Conservation (phyloP, 306 rosid species). For the Trichosanthes cucumerina region DNA sequence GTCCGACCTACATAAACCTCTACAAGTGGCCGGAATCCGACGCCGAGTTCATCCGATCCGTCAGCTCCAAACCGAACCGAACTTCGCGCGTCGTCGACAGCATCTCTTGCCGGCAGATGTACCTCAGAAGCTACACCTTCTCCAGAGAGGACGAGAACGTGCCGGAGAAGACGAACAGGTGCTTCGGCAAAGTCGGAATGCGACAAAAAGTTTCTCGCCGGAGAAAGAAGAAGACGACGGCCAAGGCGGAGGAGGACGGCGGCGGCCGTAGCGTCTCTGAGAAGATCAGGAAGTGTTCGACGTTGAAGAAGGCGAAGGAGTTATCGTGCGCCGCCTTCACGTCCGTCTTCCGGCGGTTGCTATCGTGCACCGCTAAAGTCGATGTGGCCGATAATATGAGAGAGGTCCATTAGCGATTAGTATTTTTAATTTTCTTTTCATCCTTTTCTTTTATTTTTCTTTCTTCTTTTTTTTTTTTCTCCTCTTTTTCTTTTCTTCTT, state of each 20-base stretch:
- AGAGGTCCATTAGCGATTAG: background rate
- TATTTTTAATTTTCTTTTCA: background rate
- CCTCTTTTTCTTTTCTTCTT: background rate
- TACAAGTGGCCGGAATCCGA: slow-evolving; percentile 59
- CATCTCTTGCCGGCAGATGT: slow-evolving; percentile 37
- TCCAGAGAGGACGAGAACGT: slow-evolving; percentile 27
- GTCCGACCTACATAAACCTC: slow-evolving; percentile 27
- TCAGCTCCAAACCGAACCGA: background rate
- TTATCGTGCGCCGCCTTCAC: slow-evolving; percentile 20
- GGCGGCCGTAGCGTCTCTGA: background rate
- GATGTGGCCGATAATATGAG: slow-evolving; percentile 12
- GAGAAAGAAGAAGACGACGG: background rate
- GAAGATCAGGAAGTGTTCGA: slow-evolving; percentile 5
- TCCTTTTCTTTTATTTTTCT: background rate
- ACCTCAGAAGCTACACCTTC: slow-evolving; percentile 47
- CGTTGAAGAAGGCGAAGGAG: slow-evolving; percentile 20
- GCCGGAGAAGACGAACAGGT: slow-evolving; percentile 23
- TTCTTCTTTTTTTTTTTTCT: background rate
- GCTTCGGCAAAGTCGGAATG: slow-evolving; percentile 14
- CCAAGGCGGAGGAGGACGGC: background rate
- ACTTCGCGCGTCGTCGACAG: slow-evolving; percentile 19
- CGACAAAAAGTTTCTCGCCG: slow-evolving; percentile 3
- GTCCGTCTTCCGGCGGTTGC: slow-evolving; percentile 21
- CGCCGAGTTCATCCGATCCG: slow-evolving; percentile 29
- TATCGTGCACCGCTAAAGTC: slow-evolving; percentile 27